Percentiles rank a stretch among this genome's conserved stretches.
These are phyloP conservation scores for Globisporangium spinosum DNA, from an alignment of 352 stramenopile genomes.

Conservation along the genomic window DNA sequence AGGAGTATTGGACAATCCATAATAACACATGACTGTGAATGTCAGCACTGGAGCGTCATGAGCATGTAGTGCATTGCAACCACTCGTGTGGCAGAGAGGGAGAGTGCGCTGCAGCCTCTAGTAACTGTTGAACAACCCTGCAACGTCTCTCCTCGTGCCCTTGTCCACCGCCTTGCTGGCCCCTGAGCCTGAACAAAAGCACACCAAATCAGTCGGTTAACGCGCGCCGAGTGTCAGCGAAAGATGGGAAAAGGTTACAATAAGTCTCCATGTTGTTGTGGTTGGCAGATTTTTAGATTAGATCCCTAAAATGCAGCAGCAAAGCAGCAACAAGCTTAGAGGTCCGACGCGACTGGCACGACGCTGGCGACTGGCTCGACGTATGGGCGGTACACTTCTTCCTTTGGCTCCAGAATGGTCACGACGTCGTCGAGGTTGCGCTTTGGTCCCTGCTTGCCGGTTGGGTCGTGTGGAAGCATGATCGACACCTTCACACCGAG, in stretches of 20 bases:
- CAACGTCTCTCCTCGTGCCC: not conserved
- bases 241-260: conserved; percentile 13
- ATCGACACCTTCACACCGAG: conserved; percentile 99
- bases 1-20: not conserved
- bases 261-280: conserved; percentile 10
- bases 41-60: not conserved
- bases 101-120: too few species aligned
- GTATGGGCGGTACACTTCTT: conserved; percentile 89
- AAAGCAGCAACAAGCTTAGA: conserved; percentile 13
- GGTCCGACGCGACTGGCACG: conserved; percentile 32
- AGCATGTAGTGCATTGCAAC: not conserved
- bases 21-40: not conserved
- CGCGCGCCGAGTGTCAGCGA: not conserved
- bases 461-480: conserved; percentile 98
- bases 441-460: conserved; percentile 96
- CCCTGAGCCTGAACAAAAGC: not conserved
- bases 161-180: not conserved
- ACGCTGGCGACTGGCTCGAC: conserved; percentile 63
- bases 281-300: conserved; percentile 23
- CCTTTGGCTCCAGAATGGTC: conserved; percentile 98
- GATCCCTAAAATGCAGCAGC: conserved; percentile 3
- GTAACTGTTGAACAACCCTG: not conserved
- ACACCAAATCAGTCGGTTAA: not conserved
- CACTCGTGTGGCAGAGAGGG: too few species aligned
- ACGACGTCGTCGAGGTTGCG: conserved; percentile 98